Evolutionary conservation across 2,329 filamentous ascomycete genomes (phyloP), one percentile per base, ranked within the genome.

Genomic region (Fusarium camptoceras): DNA sequence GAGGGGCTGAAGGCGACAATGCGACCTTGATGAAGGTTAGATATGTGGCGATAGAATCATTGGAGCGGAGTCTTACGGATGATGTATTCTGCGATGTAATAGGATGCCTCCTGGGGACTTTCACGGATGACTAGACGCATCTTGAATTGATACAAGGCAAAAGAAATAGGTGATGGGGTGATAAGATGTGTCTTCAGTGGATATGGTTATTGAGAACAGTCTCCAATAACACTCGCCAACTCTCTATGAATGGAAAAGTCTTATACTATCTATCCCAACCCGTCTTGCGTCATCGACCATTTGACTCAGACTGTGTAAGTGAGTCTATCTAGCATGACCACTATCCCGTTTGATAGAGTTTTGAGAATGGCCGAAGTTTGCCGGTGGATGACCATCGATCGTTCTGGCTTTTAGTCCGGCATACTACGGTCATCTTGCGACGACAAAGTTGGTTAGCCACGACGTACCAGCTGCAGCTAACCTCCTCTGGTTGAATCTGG

Each of bases 71-170:
- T 24, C 56, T 62, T 54, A 62, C 59, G 24, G 46, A 62, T 62
- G 15, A 62, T 62, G 22, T 62, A 62, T n/a, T 62, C 59, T 27
- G 59, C 39, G 22, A 62, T 55, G n/a, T 62, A 62, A 25, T 41
- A 24, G 0, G 59, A 62, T 55, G 59, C 59, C 46, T 62, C 59
- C n/a, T 34, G 41, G 1, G 57, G 57, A 22, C 59, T 34, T 24
- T 62, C 31, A 15, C 41, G 59, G 25, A 62, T 62, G 3, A 62
- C 57, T 15, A 62, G 25, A 62, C 57, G 59, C 59, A 62, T 62
- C 0, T 46, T 61, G 46, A 37, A 37, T n/a, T 37, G 34, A 12
- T 37, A 3, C 10, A 7, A 37, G 6, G 34, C 6, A n/a, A 37
- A 6, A 37, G 10, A 11, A 37, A 37, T 11, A 18, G 11, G 0